Conservation (phyloP, 495 filamentous ascomycete species). For the Penicillium cataractarum region DNA sequence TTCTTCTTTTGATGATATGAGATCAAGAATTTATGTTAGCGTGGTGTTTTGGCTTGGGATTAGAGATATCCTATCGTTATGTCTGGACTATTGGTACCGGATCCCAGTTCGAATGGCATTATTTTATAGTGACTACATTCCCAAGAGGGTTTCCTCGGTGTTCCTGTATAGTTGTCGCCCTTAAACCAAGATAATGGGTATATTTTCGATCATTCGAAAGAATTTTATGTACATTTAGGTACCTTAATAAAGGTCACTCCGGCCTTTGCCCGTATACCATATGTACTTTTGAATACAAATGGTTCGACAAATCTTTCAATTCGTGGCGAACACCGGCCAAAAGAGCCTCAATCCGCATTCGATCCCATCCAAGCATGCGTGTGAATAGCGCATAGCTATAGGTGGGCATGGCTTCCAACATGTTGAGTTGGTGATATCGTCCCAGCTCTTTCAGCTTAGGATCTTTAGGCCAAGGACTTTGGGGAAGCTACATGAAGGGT, state of each 20-base stretch:
- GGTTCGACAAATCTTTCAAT: constrained; percentile 51
- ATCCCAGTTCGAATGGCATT: background rate
- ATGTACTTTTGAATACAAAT: constrained; percentile 46
- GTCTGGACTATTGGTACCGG: background rate
- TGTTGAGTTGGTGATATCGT: constrained; percentile 48
- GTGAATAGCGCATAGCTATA: constrained; percentile 59
- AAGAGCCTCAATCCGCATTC: constrained; percentile 56
- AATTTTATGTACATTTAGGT: constrained; percentile 12
- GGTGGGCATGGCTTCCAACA: constrained; percentile 51
- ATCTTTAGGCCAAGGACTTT: constrained; percentile 57
- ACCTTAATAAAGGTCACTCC: background rate
- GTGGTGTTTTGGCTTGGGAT: background rate
- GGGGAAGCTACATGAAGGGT: constrained; percentile 38
- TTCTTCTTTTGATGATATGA: background rate
- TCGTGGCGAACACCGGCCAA: constrained; percentile 56
- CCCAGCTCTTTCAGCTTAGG: constrained; percentile 55
- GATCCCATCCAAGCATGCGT: constrained; percentile 54
- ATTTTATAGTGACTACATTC: background rate
- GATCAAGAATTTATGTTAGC: background rate
- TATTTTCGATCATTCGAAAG: background rate
- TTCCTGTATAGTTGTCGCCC: background rate
- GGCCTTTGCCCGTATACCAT: constrained; percentile 47
- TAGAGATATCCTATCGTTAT: background rate
- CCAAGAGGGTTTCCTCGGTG: too few relatives aligned
- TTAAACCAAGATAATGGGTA: constrained; percentile 5